Conservation (phyloP, 768 basidiomycete genomes). For the Tricholoma matsutake region DNA sequence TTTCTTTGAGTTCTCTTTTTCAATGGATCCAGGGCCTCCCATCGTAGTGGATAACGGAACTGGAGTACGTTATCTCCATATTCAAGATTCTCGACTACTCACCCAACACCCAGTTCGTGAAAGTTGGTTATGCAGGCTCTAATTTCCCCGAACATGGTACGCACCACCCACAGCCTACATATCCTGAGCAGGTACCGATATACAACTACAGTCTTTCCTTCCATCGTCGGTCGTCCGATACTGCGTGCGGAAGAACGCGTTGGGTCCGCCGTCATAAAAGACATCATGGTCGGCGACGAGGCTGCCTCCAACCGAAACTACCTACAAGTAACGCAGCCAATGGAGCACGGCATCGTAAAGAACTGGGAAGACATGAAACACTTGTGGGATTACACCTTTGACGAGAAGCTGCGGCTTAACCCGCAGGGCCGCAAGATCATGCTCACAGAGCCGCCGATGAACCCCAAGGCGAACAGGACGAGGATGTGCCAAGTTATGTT, state of each 20-base stretch:
- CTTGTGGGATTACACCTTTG: constrained; percentile 98
- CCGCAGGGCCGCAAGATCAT: constrained; percentile 85
- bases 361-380: constrained; percentile 99
- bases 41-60: constrained; percentile 89
- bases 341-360: constrained; percentile 98
- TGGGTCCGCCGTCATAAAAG: constrained; percentile 82
- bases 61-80: constrained; percentile 51
- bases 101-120: constrained; percentile 63
- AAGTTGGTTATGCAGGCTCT: constrained; percentile 87
- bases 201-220: constrained; percentile 75
- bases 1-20: not conserved
- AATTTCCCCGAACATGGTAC: constrained; percentile 94
- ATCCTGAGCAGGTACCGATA: not conserved
- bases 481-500: constrained; percentile 99
- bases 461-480: constrained; percentile 90
- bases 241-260: constrained; percentile 96
- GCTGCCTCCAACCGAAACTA: constrained; percentile 92
- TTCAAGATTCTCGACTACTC: constrained; percentile 8
- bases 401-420: constrained; percentile 90
- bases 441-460: constrained; percentile 99
- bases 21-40: constrained; percentile 49
- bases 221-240: constrained; percentile 95
- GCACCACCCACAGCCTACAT: constrained; percentile 13
- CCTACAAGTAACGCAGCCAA: constrained; percentile 95
- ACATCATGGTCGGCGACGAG: constrained; percentile 98